Evolutionary conservation across 331 rosid species (phyloP), one percentile per base, ranked within the genome.

Genomic region (Arachis monticola): DNA sequence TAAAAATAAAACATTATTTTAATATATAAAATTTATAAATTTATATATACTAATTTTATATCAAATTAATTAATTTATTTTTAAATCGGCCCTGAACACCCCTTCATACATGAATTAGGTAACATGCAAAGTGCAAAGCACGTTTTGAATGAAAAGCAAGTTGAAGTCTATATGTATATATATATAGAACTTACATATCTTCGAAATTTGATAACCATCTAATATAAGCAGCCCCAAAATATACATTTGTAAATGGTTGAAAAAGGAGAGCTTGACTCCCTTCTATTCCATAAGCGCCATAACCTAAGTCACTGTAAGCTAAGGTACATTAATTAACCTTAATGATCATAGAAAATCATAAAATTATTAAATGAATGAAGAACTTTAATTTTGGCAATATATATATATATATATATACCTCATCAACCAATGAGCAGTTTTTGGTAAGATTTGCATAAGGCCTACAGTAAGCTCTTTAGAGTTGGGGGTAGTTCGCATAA

Each of bases 191-290:
- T 89, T 83, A 91, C 97, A 35, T 79, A 58, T 88, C 76, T 4
- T 84, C 89, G 41, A 87, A 89, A 64, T 44, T 77, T 71, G 96
- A 79, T 79, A 91, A 59, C 92, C 93, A 91, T 70, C 82, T 83
- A 61, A 93, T 79, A 86, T 90, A 88, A 70, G 98, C 98, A 72
- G 95, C 93, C 45, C 92, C 97, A 41, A 88, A 82, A 82, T 90
- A 90, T 60, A 89, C 78, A 14, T 85, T 93, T 59, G 79, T 77
- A 69, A 91, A 90, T 17, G 96, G 96, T 79, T 84, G 83, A 79
- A 45, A 90, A 47, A 90, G 82, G 72, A 74, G 65, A 31, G 69
- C 80, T 60, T 60, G 67, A 74, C 84, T 72, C 67, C 61, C 84
- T 69, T 80, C 86, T 60, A 74, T 59, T 52, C 48, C 79, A 76